phyloP scores from a whole-genome alignment of 2,329 filamentous ascomycete genomes.

The Endoconidiophora laricicola region DNA sequence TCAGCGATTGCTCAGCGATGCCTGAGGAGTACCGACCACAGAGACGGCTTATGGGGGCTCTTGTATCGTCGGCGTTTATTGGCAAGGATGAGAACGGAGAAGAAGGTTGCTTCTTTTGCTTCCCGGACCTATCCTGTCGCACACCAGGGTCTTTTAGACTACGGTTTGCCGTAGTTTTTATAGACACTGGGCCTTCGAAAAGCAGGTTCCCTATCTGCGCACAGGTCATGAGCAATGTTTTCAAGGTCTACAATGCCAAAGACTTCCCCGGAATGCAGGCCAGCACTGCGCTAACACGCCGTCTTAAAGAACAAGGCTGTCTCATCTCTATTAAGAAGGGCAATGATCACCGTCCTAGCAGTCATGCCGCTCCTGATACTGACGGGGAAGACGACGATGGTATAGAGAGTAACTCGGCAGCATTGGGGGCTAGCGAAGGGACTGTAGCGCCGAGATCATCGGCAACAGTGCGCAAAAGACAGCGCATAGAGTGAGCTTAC shows the following conservation, averaged over 20 bases:
- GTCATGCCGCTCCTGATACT: slow-evolving; percentile 27
- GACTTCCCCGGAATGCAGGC: slow-evolving; percentile 75
- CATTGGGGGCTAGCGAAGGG: too few relatives aligned
- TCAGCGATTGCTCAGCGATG: slow-evolving; percentile 52
- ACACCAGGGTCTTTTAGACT: slow-evolving; percentile 62
- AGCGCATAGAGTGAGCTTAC: too few relatives aligned
- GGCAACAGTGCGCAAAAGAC: too few relatives aligned
- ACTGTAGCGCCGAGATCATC: neutral
- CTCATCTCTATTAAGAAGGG: slow-evolving; percentile 79
- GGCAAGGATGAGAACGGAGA: slow-evolving; percentile 55
- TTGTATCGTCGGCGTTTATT: slow-evolving; percentile 61
- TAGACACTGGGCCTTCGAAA: slow-evolving; percentile 41
- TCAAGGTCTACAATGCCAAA: slow-evolving; percentile 68
- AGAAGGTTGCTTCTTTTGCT: slow-evolving; percentile 74
- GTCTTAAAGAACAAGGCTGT: slow-evolving; percentile 62
- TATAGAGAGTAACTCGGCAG: too few relatives aligned
- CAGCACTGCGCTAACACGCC: slow-evolving; percentile 56
- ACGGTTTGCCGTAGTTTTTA: slow-evolving; percentile 55
- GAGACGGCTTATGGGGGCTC: slow-evolving; percentile 61
- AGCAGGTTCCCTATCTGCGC: slow-evolving; percentile 33
- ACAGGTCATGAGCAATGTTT: slow-evolving; percentile 47
- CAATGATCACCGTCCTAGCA: slow-evolving; percentile 41
- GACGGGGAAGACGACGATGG: neutral
- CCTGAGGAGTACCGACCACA: slow-evolving; percentile 57
- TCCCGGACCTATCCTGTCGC: slow-evolving; percentile 65